phyloP scores from a whole-genome alignment of 768 basidiomycete species.

The Naganishia randhawae region DNA sequence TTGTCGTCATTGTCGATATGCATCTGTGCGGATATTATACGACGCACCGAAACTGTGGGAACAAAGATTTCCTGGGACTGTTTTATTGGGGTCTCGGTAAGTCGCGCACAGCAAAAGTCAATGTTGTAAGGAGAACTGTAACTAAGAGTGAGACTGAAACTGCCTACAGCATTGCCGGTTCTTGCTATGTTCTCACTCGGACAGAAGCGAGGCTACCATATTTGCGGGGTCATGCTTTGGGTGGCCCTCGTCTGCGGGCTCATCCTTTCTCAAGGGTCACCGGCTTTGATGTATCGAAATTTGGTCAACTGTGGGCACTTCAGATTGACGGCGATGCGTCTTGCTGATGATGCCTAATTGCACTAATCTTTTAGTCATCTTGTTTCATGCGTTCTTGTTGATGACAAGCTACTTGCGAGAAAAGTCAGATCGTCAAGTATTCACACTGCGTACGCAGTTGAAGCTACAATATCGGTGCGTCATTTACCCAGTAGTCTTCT shows the following conservation, averaged over 20 bases:
- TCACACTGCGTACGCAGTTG: constrained; percentile 68
- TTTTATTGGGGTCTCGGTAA: constrained; percentile 27
- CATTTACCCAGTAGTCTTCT: background rate
- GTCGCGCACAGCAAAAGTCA: background rate
- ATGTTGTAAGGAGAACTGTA: constrained; percentile 36
- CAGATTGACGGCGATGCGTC: background rate
- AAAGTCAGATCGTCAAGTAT: constrained; percentile 61
- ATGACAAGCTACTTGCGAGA: constrained; percentile 59
- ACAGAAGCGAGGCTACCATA: constrained; percentile 44
- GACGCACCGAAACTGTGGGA: constrained; percentile 29
- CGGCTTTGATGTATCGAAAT: constrained; percentile 54
- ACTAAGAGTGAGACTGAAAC: constrained; percentile 32
- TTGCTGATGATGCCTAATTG: constrained; percentile 51
- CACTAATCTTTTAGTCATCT: constrained; percentile 57
- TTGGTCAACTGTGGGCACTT: constrained; percentile 42
- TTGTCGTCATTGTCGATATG: constrained; percentile 41
- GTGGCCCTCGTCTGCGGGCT: constrained; percentile 41
- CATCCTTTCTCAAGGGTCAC: constrained; percentile 41
- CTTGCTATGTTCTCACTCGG: constrained; percentile 51
- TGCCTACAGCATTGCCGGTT: constrained; percentile 41
- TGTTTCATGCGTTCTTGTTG: constrained; percentile 78
- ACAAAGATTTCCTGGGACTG: constrained; percentile 30
- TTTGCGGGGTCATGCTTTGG: constrained; percentile 44
- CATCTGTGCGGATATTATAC: constrained; percentile 30
- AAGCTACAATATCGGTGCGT: constrained; percentile 61